Base-by-base conservation (phyloP, 805 yeast species). In the Candida ficus region DNA sequence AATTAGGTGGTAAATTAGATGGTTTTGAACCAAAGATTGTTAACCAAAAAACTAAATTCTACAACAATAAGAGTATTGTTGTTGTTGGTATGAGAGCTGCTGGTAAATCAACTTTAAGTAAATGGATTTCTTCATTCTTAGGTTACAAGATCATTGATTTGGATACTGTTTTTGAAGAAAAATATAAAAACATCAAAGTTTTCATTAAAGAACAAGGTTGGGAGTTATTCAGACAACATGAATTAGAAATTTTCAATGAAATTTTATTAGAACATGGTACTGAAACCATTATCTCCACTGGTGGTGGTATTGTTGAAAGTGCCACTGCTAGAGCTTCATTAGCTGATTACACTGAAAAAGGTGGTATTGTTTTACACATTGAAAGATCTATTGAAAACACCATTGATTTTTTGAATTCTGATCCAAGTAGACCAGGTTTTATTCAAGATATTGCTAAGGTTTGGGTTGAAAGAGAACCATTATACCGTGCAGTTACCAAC, bases 61-160 rank as follows among this genome's bases (percentile, higher is more conserved):
- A 56, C 22, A 74, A 73, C 46, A 74, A 68, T 29, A 61, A 68
- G 37, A 73, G 71, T 48, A 76, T 90, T 41, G 74, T 89, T 35
- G 75, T 91, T 29, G 83, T 93, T 58, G 99, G 99, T 32, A 93
- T 93, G 99, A 77, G 99, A 60, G 99, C 96, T 16, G 95, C 96
- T 18, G 99, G 99, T 17, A 93, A 93, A 63, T 77, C 95, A 4
- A 83, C 95, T 1, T 71, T 89, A 53, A 81, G 96, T 31, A 71
- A 76, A 46, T 83, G 95, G 82, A 77, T 85, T 50, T 81, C 95
- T 8, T 63, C 73, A 22, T 70, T 75, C 26, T 65, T 87, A 42
- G 90, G 86, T 17, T 81, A 80, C 64, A 60, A 64, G 33, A 72
- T 83, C 40, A 57, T 86, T 29, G 99, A 93, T 56, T 64, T 91